These are phyloP conservation scores for Pseudopyrenochaeta lycopersici DNA, from an alignment of 2,329 filamentous ascomycete genomes.

Conservation along the genomic window DNA sequence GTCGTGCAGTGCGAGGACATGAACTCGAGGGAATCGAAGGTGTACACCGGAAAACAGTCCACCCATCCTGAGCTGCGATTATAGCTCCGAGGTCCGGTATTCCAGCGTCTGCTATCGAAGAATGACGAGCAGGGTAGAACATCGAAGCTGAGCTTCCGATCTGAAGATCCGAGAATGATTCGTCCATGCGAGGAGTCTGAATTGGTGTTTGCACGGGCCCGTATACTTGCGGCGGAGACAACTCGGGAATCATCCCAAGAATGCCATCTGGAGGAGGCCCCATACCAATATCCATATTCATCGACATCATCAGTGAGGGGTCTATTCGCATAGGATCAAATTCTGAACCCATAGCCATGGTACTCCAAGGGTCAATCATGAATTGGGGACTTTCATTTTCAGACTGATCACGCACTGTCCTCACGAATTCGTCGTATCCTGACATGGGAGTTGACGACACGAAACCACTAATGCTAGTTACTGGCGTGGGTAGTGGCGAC, in stretches of 20 bases:
- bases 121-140: constrained; percentile 53
- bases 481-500: constrained; percentile 50
- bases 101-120: constrained; percentile 49
- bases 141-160: constrained; percentile 53
- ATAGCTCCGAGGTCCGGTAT: constrained; percentile 58
- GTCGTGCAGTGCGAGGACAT: constrained; percentile 60
- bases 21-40: constrained; percentile 58
- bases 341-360: constrained; percentile 55
- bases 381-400: constrained; percentile 57
- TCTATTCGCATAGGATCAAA: constrained; percentile 57
- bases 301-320: constrained; percentile 55
- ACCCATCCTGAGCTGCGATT: constrained; percentile 60
- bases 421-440: constrained; percentile 57
- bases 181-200: constrained; percentile 58
- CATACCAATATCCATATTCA: constrained; percentile 57
- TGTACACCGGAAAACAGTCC: constrained; percentile 63
- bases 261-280: constrained; percentile 51
- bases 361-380: constrained; percentile 58
- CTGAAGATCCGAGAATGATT: constrained; percentile 57
- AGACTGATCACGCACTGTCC: constrained; percentile 50
- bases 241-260: constrained; percentile 57
- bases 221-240: constrained; percentile 48
- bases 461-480: constrained; percentile 51
- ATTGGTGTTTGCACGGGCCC: constrained; percentile 56
- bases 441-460: constrained; percentile 56